Evolutionary conservation across 1,284 basidiomycete genomes (phyloP).

Genomic region (Kwoniella shivajii): DNA sequence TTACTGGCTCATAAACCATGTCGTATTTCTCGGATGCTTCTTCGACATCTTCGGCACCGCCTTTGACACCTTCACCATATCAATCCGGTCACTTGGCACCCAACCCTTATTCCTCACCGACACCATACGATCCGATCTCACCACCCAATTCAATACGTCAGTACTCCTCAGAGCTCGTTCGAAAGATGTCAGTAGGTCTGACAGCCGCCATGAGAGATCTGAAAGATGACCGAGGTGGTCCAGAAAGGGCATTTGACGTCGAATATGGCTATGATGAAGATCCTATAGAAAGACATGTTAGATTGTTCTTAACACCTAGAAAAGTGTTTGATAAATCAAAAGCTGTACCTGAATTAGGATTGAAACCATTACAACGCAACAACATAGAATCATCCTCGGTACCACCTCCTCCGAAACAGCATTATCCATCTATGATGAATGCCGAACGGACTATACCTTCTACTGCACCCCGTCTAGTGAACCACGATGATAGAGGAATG

Average conservation of each 20-base stretch:
- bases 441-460: neutral
- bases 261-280: conserved; percentile 36
- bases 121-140: conserved; percentile 10
- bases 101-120: conserved; percentile 3
- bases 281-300: conserved; percentile 34
- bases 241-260: conserved; percentile 21
- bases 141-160: conserved; percentile 30
- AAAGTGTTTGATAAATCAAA: neutral
- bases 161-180: conserved; percentile 28
- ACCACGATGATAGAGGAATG: conserved; percentile 1
- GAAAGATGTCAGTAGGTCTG: conserved; percentile 25
- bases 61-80: conserved; percentile 13
- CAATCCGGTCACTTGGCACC: neutral
- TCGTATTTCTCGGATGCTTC: conserved; percentile 20
- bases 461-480: conserved; percentile 1
- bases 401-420: neutral
- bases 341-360: conserved; percentile 2
- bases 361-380: neutral
- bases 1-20: conserved; percentile 7
- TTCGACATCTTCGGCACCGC: conserved; percentile 13
- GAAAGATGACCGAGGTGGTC: conserved; percentile 23
- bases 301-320: conserved; percentile 23
- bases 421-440: no score
- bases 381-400: neutral
- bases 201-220: conserved; percentile 31